Evolutionary conservation across 805 yeast species (phyloP), one percentile per base, ranked within the genome.

Genomic region (Ogataea angusta): DNA sequence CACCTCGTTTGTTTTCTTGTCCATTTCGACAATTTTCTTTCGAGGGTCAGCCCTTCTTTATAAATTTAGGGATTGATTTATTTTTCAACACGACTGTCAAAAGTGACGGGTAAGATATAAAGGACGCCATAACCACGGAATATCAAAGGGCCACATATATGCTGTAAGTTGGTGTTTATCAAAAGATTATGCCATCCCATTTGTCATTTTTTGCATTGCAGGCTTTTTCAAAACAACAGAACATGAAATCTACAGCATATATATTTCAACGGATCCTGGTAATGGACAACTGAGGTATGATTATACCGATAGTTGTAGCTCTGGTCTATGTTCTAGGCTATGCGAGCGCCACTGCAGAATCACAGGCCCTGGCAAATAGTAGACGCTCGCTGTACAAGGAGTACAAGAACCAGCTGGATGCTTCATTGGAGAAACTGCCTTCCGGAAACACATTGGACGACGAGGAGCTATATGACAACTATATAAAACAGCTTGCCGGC

Each of bases 1-100:
- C 4, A 62, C 56, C 21, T 61, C 65, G 27, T 43, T 28, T 7
- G 60, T 48, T 33, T 62, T 62, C 21, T 57, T 59, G 33, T 62
- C 64, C 59, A 61, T 46, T 28, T 34, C 36, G 22, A 7, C 21
- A 19, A 27, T 27, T 19, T 30, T 21, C 18, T 17, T 28, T 13
- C 30, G 15, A 9, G 35, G 4, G 21, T 16, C 26, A 36, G 27
- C 41, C 49, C 45, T 41, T 42, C 42, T 42, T 42, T 46, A 23
- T 34, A 24, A 15, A 21, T 34, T 33, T 33, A 26, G 31, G 38
- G 41, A 36, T 42, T 46, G 52, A 48, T 48, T 40, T 39, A 45
- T 21, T 46, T 47, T 49, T 49, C 40, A 40, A 49, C 53, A 47
- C 24, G 47, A 9, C 46, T 43, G 47, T 36, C 47, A 45, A 32